phyloP scores from a whole-genome alignment of 179 eudicot genomes.

The Beta lomatogona region DNA sequence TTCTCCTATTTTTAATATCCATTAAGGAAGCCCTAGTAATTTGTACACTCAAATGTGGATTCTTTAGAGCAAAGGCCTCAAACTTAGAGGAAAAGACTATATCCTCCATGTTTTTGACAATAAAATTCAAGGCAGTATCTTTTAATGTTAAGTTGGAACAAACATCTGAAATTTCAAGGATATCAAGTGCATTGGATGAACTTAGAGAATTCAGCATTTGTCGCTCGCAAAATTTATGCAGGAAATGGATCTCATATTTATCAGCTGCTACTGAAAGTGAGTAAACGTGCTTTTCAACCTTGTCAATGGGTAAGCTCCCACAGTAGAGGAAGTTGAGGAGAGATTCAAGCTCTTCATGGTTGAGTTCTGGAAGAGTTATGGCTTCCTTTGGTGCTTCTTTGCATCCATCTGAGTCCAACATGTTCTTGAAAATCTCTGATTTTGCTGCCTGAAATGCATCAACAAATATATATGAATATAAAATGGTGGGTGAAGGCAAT shows the following conservation, averaged over 20 bases:
- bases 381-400: constrained; percentile 67
- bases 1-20: constrained; percentile 62
- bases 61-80: constrained; percentile 86
- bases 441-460: constrained; percentile 61
- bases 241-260: constrained; percentile 70
- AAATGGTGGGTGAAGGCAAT: neutral
- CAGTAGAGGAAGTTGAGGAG: constrained; percentile 75
- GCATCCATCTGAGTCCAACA: constrained; percentile 85
- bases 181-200: constrained; percentile 66
- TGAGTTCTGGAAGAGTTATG: constrained; percentile 71
- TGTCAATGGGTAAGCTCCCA: constrained; percentile 60
- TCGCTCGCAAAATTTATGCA: constrained; percentile 69
- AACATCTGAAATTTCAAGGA: constrained; percentile 71
- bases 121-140: constrained; percentile 67
- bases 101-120: constrained; percentile 82
- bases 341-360: constrained; percentile 63
- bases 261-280: constrained; percentile 77
- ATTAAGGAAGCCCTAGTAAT: constrained; percentile 80
- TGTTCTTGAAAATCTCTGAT: constrained; percentile 77
- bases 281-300: constrained; percentile 70
- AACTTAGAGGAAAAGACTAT: constrained; percentile 67
- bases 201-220: constrained; percentile 60
- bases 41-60: constrained; percentile 80
- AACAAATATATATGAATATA: neutral
- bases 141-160: constrained; percentile 65